Conservation (phyloP, 176 grass and related monocot species). For the Panicum miliaceum region DNA sequence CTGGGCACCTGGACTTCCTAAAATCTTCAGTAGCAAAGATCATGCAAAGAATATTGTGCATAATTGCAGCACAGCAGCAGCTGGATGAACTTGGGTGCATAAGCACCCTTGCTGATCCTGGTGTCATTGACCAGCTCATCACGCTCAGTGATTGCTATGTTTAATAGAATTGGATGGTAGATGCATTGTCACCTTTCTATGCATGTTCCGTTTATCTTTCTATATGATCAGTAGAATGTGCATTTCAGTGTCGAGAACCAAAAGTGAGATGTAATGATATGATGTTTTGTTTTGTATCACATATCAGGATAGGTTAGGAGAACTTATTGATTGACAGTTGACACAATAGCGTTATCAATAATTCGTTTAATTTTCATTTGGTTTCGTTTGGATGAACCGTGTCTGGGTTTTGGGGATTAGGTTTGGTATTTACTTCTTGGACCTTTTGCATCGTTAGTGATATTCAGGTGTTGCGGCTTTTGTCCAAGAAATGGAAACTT, state of each 20-base stretch:
- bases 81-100: slow-evolving; percentile 81
- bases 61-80: slow-evolving; percentile 73
- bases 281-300: not conserved
- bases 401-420: not conserved
- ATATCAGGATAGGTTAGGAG: slow-evolving; percentile 12
- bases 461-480: not conserved
- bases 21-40: slow-evolving; percentile 78
- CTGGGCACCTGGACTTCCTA: slow-evolving; percentile 80
- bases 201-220: not conserved
- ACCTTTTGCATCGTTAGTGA: not conserved
- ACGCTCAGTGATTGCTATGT: slow-evolving; percentile 48
- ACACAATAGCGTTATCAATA: slow-evolving; percentile 36
- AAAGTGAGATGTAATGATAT: slow-evolving; percentile 8
- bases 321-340: slow-evolving; percentile 39
- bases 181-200: not conserved
- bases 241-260: slow-evolving; percentile 5
- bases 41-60: slow-evolving; percentile 77
- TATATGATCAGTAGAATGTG: slow-evolving; percentile 10
- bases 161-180: slow-evolving; percentile 15
- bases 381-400: not conserved
- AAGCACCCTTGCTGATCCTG: slow-evolving; percentile 79
- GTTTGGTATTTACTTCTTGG: not conserved
- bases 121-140: slow-evolving; percentile 74
- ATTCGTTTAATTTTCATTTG: not conserved
- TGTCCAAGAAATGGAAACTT: not conserved